Evolutionary conservation across 805 yeast genomes (phyloP), one percentile per base, ranked within the genome.

Genomic region (Saturnispora zaruensis): DNA sequence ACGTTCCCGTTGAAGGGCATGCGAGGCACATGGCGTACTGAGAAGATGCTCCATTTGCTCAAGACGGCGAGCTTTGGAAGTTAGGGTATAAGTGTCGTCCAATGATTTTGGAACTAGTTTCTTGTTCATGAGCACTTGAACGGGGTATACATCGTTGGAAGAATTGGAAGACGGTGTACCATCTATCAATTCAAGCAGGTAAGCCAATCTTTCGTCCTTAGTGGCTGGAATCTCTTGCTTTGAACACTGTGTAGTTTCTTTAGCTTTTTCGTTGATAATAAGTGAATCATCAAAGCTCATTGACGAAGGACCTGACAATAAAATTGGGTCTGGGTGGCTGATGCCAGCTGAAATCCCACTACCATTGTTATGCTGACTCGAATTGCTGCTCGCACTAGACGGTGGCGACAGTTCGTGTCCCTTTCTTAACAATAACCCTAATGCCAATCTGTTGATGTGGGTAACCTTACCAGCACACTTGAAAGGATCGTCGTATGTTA

Each of bases 1-100:
- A 44, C 74, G 65, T 41, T 73, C 71, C 28, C 66, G 65, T 2
- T 72, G 65, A 25, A 80, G 62, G 3, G 53, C 55, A 18, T 63
- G 65, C n/a, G 67, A 66, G 1, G 81, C 70, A 1, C 75, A 66
- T 5, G 60, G 61, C 1, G 48, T 51, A 3, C 53, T 38, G 3
- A 67, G 54, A 21, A 67, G 49, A 33, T 53, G 46, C 20, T 53
- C 59, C 37, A 66, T 46, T 49, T 65, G 66, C 13, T 53, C 53
- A 24, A 59, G 49, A 46, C 67, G 53, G 21, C 50, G 57, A 2
- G 55, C 40, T 50, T 53, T 58, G 4, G 66, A 47, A 0, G 71
- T 66, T 14, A 62, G 52, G 14, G 65, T 53, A 45, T 61, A 61
- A 1, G 63, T 56, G 53, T 65, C 68, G 28, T 57, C 55, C 5